Evolutionary conservation across 768 basidiomycete genomes (phyloP).

Genomic region (Trametes sanguinea): DNA sequence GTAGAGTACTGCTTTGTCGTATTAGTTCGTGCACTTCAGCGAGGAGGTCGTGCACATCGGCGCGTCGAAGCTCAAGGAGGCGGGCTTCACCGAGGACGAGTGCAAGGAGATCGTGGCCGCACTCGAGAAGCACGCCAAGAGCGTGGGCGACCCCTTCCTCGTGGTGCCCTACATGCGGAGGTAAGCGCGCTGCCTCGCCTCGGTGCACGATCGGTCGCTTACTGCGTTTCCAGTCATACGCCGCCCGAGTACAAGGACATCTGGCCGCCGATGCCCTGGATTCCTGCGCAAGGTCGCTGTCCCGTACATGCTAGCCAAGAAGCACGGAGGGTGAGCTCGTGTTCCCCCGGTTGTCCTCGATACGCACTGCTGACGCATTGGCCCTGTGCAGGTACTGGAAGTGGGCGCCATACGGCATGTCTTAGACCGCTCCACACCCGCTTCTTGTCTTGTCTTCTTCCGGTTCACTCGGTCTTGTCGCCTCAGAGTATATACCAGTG

Average conservation of each 20-base stretch:
- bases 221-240: slow-evolving; percentile 38
- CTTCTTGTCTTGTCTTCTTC: background rate
- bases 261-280: slow-evolving; percentile 43
- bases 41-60: slow-evolving; percentile 40
- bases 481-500: background rate
- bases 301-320: slow-evolving; percentile 39
- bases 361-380: too few relatives aligned
- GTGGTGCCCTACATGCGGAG: slow-evolving; percentile 41
- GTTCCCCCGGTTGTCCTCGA: background rate
- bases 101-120: slow-evolving; percentile 31
- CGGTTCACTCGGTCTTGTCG: background rate
- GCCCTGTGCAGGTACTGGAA: slow-evolving; percentile 40
- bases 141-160: slow-evolving; percentile 38
- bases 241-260: slow-evolving; percentile 39
- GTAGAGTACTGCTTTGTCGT: background rate
- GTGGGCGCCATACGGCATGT: slow-evolving; percentile 38
- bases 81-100: slow-evolving; percentile 33
- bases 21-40: slow-evolving; percentile 39
- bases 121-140: slow-evolving; percentile 36
- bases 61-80: slow-evolving; percentile 32
- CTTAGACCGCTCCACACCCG: slow-evolving; percentile 15
- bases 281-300: slow-evolving; percentile 41
- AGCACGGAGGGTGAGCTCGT: slow-evolving; percentile 37
- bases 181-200: slow-evolving; percentile 24
- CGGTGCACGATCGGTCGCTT: background rate